Evolutionary conservation across 768 basidiomycete genomes (phyloP).

Genomic region (Kwoniella sp.): DNA sequence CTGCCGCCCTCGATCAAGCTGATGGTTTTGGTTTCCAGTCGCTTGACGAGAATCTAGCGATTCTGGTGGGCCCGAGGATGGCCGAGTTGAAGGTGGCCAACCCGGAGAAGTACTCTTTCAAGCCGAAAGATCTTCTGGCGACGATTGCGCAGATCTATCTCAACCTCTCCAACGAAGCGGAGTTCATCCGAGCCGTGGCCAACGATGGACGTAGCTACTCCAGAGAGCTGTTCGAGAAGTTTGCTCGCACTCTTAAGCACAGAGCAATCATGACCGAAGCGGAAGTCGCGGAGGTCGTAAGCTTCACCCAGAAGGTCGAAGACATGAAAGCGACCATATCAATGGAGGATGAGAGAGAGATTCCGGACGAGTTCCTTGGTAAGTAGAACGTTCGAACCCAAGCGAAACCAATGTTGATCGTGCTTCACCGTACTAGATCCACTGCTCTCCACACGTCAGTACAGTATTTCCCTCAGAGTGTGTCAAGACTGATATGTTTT

Average conservation of each 20-base stretch:
- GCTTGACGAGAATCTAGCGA: conserved; percentile 85
- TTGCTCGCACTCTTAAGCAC: conserved; percentile 63
- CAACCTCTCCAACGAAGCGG: conserved; percentile 72
- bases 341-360: conserved; percentile 73
- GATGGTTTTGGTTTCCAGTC: conserved; percentile 17
- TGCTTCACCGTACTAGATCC: conserved; percentile 7
- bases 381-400: conserved; percentile 32
- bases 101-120: conserved; percentile 82
- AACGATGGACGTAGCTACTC: conserved; percentile 89
- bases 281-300: conserved; percentile 66
- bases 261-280: conserved; percentile 66
- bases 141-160: conserved; percentile 87
- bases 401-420: not conserved
- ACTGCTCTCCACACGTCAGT: conserved; percentile 12
- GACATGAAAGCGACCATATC: conserved; percentile 71
- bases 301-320: conserved; percentile 78
- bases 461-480: not conserved
- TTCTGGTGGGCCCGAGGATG: conserved; percentile 81
- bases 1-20: too few relatives aligned
- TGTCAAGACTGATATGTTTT: conserved; percentile 65
- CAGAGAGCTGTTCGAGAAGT: conserved; percentile 74
- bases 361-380: conserved; percentile 95
- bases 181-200: conserved; percentile 81
- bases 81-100: conserved; percentile 79
- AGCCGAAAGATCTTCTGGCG: conserved; percentile 71